A percentile compares a stretch with the other conserved stretches of the same genome.
Evolutionary conservation across 2,329 filamentous ascomycete genomes (phyloP).

Genomic region (Ophiostoma sp.): DNA sequence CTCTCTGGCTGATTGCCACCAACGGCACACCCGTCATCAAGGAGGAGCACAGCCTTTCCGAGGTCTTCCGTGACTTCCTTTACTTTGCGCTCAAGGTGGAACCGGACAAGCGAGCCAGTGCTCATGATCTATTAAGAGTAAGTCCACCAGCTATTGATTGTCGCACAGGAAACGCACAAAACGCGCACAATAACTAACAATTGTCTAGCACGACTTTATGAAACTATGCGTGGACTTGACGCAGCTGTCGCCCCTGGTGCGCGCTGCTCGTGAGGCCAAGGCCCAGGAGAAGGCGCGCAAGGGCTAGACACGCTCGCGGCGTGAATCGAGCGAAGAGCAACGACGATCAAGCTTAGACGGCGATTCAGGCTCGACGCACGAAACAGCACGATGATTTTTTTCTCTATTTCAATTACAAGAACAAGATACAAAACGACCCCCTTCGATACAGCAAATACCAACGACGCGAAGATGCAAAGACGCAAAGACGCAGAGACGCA

Average conservation of each 20-base stretch:
- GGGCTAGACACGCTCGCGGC: constrained; percentile 35
- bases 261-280: constrained; percentile 76
- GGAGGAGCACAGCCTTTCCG: constrained; percentile 75
- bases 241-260: constrained; percentile 79
- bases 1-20: constrained; percentile 92
- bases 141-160: constrained; percentile 35
- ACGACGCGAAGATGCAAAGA: background rate
- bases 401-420: background rate
- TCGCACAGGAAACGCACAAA: constrained; percentile 26
- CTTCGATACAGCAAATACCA: background rate
- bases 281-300: constrained; percentile 78
- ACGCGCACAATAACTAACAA: no score
- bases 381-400: background rate
- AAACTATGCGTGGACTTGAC: constrained; percentile 65
- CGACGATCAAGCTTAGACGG: background rate
- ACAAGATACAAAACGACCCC: background rate
- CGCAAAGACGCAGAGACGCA: background rate
- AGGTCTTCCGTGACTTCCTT: constrained; percentile 84
- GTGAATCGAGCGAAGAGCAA: constrained; percentile 27
- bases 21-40: constrained; percentile 95
- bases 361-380: background rate
- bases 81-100: constrained; percentile 93
- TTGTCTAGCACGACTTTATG: constrained; percentile 69
- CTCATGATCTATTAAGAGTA: constrained; percentile 88
- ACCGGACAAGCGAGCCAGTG: constrained; percentile 91